These are phyloP conservation scores for Trichosporon coremiiforme DNA, from an alignment of 1,284 basidiomycete species.

Conservation along the genomic window DNA sequence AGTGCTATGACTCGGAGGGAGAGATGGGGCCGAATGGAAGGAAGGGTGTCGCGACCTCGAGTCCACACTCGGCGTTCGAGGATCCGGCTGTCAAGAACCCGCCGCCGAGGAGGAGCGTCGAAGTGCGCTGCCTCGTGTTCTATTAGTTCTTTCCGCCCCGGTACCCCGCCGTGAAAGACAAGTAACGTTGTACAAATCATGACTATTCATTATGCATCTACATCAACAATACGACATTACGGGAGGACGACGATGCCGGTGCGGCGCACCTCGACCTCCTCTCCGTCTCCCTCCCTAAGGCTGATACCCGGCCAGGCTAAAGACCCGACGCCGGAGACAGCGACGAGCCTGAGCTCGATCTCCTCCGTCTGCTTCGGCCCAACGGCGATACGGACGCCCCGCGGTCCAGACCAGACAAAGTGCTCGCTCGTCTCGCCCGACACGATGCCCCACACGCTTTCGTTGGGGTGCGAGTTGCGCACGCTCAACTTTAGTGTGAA, in stretches of 20 bases:
- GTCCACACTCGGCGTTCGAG: slow-evolving; percentile 7
- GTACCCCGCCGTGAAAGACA: too few relatives aligned
- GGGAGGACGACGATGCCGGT: slow-evolving; percentile 23
- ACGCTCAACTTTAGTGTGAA: slow-evolving; percentile 44
- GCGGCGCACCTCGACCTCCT: slow-evolving; percentile 40
- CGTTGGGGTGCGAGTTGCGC: slow-evolving; percentile 47
- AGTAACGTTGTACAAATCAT: not conserved
- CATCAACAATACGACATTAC: slow-evolving; percentile 18
- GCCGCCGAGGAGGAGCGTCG: slow-evolving; percentile 19
- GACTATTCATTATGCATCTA: slow-evolving; percentile 10
- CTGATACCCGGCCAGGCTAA: slow-evolving; percentile 43
- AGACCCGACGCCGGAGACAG: slow-evolving; percentile 31
- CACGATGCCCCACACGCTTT: slow-evolving; percentile 36
- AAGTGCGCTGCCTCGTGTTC: slow-evolving; percentile 26
- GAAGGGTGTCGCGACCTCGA: not conserved
- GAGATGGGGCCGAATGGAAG: not conserved
- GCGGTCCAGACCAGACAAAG: slow-evolving; percentile 51
- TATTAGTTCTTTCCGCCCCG: slow-evolving; percentile 3
- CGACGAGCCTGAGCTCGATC: slow-evolving; percentile 33
- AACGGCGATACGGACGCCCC: slow-evolving; percentile 37
- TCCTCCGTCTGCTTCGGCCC: slow-evolving; percentile 31
- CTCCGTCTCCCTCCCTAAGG: slow-evolving; percentile 43
- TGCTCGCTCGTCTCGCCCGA: slow-evolving; percentile 47
- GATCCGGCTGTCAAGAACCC: not conserved
- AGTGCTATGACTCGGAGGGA: slow-evolving; percentile 25